Conservation (phyloP, 1,284 basidiomycete species). For the Psilocybe mexicana region DNA sequence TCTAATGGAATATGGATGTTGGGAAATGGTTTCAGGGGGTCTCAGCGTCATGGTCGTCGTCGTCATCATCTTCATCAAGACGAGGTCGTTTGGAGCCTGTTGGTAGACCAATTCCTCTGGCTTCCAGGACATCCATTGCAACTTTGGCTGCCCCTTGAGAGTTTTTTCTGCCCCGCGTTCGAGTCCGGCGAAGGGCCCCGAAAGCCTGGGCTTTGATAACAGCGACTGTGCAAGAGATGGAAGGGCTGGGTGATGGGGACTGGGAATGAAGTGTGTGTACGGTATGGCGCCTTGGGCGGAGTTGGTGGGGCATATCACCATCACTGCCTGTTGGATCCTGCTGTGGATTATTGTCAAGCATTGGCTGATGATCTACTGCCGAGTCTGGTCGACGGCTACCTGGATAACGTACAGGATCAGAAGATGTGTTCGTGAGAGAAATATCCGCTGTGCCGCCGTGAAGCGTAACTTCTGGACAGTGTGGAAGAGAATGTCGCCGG, state of each 20-base stretch:
- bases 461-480: slow-evolving; percentile 60
- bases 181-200: slow-evolving; percentile 76
- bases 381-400: slow-evolving; percentile 52
- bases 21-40: slow-evolving; percentile 31
- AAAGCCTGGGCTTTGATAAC: slow-evolving; percentile 88
- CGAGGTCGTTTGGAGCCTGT: slow-evolving; percentile 58
- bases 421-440: slow-evolving; percentile 47
- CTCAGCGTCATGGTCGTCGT: slow-evolving; percentile 55
- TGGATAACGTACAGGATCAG: slow-evolving; percentile 62
- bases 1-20: slow-evolving; percentile 14
- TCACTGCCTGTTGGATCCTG: slow-evolving; percentile 60
- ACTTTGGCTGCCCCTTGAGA: slow-evolving; percentile 74
- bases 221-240: slow-evolving; percentile 76
- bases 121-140: slow-evolving; percentile 74
- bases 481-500: slow-evolving; percentile 53
- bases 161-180: slow-evolving; percentile 67
- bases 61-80: slow-evolving; percentile 55
- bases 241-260: slow-evolving; percentile 69
- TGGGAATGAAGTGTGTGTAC: slow-evolving; percentile 46
- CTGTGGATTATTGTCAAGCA: slow-evolving; percentile 52
- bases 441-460: slow-evolving; percentile 74
- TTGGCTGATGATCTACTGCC: slow-evolving; percentile 45
- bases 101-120: slow-evolving; percentile 65
- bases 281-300: slow-evolving; percentile 45
- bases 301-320: slow-evolving; percentile 47